These are phyloP conservation scores for Eucalyptus regnans DNA, from an alignment of 345 rosid species.

Conservation along the genomic window DNA sequence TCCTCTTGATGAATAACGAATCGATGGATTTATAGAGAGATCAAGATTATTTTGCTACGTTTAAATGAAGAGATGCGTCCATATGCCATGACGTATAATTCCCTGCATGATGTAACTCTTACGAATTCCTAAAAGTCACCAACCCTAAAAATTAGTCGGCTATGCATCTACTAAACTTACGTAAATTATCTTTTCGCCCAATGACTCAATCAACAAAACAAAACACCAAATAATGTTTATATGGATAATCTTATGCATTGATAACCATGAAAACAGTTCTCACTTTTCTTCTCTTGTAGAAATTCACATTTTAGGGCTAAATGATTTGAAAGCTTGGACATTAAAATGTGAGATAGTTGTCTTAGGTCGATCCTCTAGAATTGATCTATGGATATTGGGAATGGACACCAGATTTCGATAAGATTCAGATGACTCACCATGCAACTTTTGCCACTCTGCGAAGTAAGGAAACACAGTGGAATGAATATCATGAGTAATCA, in stretches of 20 bases:
- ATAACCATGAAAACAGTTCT: background rate
- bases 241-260: background rate
- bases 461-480: conserved; percentile 70
- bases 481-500: conserved; percentile 70
- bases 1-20: background rate
- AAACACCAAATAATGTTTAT: background rate
- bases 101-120: background rate
- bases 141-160: background rate
- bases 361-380: background rate
- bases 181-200: background rate
- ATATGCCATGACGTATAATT: background rate
- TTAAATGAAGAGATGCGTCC: background rate
- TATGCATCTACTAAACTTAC: background rate
- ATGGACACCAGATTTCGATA: background rate
- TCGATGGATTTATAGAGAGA: background rate
- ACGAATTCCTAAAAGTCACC: background rate
- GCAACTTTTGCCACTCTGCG: conserved; percentile 59
- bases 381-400: background rate
- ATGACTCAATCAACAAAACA: background rate
- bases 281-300: background rate
- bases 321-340: background rate
- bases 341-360: background rate
- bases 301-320: background rate
- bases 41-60: background rate
- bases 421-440: conserved; percentile 29